A percentile compares a stretch with the other conserved stretches of the same genome.
Evolutionary conservation across 192 early-diverging fungal genomes (phyloP).

Genomic region (Rhizophagus clarus): DNA sequence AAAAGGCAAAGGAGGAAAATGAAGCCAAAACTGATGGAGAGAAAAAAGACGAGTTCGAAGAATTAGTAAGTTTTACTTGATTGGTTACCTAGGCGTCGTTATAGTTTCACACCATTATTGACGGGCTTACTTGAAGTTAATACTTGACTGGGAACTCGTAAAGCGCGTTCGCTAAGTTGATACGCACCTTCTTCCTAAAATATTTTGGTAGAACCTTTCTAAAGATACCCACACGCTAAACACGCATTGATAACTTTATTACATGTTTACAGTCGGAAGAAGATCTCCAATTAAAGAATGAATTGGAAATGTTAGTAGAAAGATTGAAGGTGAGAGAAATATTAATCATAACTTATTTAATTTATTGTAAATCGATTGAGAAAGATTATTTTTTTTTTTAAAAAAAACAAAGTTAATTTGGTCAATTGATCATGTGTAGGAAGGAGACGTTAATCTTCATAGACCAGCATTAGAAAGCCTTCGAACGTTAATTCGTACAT

Average conservation of each 20-base stretch:
- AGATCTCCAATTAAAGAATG: constrained; percentile 89
- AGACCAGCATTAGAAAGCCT: constrained; percentile 86
- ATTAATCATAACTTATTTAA: background rate
- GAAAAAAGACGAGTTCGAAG: constrained; percentile 34
- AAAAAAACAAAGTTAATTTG: background rate
- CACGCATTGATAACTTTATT: constrained; percentile 20
- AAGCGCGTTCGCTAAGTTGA: background rate
- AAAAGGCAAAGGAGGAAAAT: constrained; percentile 18
- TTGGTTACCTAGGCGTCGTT: background rate
- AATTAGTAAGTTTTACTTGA: constrained; percentile 28
- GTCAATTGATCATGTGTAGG: constrained; percentile 39
- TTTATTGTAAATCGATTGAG: background rate
- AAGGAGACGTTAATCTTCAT: constrained; percentile 75
- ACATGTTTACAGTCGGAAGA: constrained; percentile 82
- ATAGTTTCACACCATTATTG: background rate
- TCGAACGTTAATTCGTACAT: constrained; percentile 87
- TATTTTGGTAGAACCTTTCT: background rate
- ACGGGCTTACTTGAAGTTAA: background rate
- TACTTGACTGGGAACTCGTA: background rate
- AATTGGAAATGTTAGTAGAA: constrained; percentile 94
- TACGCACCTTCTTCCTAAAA: background rate
- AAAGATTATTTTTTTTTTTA: background rate
- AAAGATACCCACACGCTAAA: constrained; percentile 7
- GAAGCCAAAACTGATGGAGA: constrained; percentile 15
- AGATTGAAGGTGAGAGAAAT: constrained; percentile 72